Evolutionary conservation across 164 flowering plant genomes (phyloP), one percentile per base, ranked within the genome.

Genomic region (Tetracentron sinense): DNA sequence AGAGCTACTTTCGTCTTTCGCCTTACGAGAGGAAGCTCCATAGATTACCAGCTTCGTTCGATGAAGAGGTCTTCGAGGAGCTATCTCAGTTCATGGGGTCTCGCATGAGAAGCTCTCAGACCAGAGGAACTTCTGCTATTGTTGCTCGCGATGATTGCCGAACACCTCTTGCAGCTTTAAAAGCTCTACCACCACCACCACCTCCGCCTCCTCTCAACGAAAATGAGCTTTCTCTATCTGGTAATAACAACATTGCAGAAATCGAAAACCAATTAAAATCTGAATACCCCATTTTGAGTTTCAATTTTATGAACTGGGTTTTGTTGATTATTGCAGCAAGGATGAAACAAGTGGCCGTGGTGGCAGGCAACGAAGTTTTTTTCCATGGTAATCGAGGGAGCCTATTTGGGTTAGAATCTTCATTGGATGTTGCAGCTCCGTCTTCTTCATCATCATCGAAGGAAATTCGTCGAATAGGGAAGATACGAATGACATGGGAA

Each of bases 31-130:
- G 90, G 65, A 88, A 88, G 74, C 64, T 78, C 4, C 83, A 84
- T 68, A 79, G 87, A 55, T 69, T 88, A 66, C 94, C 94, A 0
- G 87, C 94, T 58, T 88, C 90, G 0, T 88, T 85, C 69, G 90
- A 88, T 59, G 94, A 88, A 50, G 83, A 85, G n/a, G 94, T 88
- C 5, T 88, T 78, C 59, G 85, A 88, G 17, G 90, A 85, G 38
- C 71, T 88, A 52, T 64, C 89, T 20, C 90, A 81, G 73, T 88
- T 88, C 66, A 85, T 88, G 90, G 89, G 87, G 23, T 28, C 85
- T 49, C 65, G 81, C 15, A 70, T 78, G 62, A 77, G 89, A 68
- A 65, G 70, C 12, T 44, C 73, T 42, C 77, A 77, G 11, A 60
- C 55, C 63, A 61, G 74, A 67, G 53, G 47, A n/a, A 3, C 54